Conservation (phyloP, 192 early-diverging fungal genomes). For the Lobosporangium transversale region DNA sequence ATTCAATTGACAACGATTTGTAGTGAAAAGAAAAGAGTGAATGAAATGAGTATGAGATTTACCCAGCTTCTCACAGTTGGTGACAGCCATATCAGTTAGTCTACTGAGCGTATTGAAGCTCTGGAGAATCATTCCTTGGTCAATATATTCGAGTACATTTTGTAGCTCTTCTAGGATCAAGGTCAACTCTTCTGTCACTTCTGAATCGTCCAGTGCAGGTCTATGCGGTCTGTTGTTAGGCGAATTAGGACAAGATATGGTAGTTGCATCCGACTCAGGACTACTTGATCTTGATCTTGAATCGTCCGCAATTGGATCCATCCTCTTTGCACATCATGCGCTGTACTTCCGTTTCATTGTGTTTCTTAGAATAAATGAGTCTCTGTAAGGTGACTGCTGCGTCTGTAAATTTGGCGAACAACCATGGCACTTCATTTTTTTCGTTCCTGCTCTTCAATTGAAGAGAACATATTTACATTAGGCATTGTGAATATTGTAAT, state of each 20-base stretch:
- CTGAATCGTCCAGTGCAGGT: not conserved
- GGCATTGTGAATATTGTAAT: not conserved
- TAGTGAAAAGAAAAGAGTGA: not conserved
- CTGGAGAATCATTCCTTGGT: constrained; percentile 66
- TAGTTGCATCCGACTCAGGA: constrained; percentile 26
- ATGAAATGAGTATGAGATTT: not conserved
- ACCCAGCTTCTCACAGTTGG: constrained; percentile 74
- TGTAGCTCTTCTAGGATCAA: constrained; percentile 72
- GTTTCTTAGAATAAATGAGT: no score
- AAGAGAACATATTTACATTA: no score
- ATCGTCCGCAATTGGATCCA: no score
- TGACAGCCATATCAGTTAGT: constrained; percentile 71
- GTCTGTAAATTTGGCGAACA: not conserved
- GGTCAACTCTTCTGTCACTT: constrained; percentile 6
- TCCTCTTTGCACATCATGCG: no score
- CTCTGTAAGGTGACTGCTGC: not conserved
- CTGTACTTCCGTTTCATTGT: no score
- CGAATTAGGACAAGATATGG: constrained; percentile 28
- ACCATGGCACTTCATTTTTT: not conserved
- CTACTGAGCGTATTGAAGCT: constrained; percentile 77
- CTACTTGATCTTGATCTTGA: no score
- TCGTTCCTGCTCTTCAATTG: not conserved
- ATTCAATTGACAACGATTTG: no score
- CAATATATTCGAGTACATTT: constrained; percentile 70
- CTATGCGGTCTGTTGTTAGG: not conserved